Evolutionary conservation across 345 rosid species (phyloP).

Genomic region (Orychophragmus violaceus): DNA sequence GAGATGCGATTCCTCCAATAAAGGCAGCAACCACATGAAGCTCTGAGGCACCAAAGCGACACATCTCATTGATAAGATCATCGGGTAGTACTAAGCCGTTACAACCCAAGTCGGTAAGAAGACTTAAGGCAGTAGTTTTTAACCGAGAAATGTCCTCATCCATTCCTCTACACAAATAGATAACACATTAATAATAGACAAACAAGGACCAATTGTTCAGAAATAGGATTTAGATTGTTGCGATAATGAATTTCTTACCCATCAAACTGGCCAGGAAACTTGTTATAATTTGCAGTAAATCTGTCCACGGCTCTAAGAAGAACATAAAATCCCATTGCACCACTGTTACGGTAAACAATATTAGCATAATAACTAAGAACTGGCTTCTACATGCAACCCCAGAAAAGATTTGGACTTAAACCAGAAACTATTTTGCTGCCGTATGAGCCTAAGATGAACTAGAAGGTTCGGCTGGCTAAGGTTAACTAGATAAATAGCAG

Average conservation of each 20-base stretch:
- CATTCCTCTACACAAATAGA: constrained; percentile 44
- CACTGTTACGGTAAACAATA: constrained; percentile 36
- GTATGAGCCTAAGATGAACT: neutral
- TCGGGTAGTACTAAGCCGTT: constrained; percentile 69
- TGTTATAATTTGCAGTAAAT: constrained; percentile 77
- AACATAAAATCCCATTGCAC: constrained; percentile 73
- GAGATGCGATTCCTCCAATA: constrained; percentile 90
- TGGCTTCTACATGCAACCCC: constrained; percentile 8
- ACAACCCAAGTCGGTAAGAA: constrained; percentile 83
- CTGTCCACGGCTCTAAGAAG: constrained; percentile 88
- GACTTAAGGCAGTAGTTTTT: constrained; percentile 58
- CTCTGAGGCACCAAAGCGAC: constrained; percentile 93
- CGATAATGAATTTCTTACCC: constrained; percentile 47
- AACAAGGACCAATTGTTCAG: neutral
- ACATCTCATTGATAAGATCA: constrained; percentile 90
- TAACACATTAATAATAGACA: neutral
- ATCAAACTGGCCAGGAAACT: constrained; percentile 90
- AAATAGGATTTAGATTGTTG: neutral
- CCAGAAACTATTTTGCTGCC: neutral
- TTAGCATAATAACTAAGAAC: neutral
- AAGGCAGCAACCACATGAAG: constrained; percentile 92
- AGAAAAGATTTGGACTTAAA: neutral
- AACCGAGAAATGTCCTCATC: constrained; percentile 85
- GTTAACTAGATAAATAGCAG: constrained; percentile 1
- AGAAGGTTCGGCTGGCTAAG: neutral